Percentiles rank a stretch among this genome's conserved stretches.
These are phyloP conservation scores for Diaporthe vexans DNA, from an alignment of 2,329 filamentous ascomycete genomes.

Conservation along the genomic window DNA sequence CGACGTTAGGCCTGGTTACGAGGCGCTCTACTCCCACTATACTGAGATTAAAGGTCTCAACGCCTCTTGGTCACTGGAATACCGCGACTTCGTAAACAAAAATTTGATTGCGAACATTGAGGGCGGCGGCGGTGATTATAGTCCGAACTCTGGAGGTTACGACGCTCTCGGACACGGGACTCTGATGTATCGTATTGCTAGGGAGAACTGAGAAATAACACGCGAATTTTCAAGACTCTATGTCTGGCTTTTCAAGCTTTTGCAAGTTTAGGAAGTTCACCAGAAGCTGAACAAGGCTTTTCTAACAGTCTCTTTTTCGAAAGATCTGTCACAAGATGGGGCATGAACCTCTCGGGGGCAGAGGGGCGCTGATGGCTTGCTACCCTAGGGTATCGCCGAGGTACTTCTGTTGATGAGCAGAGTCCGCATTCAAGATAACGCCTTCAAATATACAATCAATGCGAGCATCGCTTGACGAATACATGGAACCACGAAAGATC, in stretches of 20 bases:
- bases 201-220: not conserved
- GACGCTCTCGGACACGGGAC: not conserved
- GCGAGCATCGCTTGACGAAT: too few species aligned
- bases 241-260: not conserved
- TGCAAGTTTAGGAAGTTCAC: too few species aligned
- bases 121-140: constrained; percentile 20
- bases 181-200: not conserved
- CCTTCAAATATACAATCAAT: too few species aligned
- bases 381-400: too few species aligned
- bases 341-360: too few species aligned
- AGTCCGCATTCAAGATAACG: too few species aligned
- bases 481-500: too few species aligned
- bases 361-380: too few species aligned
- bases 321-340: too few species aligned
- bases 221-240: not conserved
- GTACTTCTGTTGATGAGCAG: too few species aligned
- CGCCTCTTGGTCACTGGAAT: constrained; percentile 1
- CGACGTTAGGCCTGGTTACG: not conserved
- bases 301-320: too few species aligned
- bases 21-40: not conserved
- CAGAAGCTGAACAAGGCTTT: too few species aligned
- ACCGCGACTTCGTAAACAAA: not conserved
- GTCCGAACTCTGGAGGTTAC: not conserved
- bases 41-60: not conserved
- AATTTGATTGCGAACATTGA: not conserved